These are phyloP conservation scores for Trichoderma lentiforme DNA, from an alignment of 2,329 filamentous ascomycete species.

Conservation along the genomic window DNA sequence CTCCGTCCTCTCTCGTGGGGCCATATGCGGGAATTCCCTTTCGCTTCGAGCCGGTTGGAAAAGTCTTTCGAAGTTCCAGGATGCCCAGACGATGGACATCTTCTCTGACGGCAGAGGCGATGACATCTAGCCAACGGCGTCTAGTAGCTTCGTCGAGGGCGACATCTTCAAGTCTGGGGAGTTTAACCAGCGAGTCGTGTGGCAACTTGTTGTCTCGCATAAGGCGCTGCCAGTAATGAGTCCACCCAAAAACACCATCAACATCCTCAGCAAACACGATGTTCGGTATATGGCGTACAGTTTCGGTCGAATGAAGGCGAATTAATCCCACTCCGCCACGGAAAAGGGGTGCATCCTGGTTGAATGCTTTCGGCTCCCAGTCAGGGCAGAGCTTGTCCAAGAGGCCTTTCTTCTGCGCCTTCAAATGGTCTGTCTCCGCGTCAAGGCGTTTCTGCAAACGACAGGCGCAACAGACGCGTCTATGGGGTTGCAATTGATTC, in stretches of 20 bases:
- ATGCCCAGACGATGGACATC: background rate
- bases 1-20: conserved; percentile 14
- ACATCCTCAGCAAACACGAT: background rate
- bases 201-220: conserved; percentile 29
- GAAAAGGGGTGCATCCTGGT: conserved; percentile 32
- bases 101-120: background rate
- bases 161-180: conserved; percentile 28
- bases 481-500: background rate
- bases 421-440: conserved; percentile 30
- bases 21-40: background rate
- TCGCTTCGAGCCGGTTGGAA: background rate
- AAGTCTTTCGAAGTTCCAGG: background rate
- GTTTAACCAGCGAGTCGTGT: conserved; percentile 30
- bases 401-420: conserved; percentile 19
- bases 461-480: conserved; percentile 32
- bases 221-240: conserved; percentile 2
- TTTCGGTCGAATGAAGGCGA: conserved; percentile 21
- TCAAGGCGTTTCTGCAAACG: conserved; percentile 30
- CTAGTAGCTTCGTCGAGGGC: background rate
- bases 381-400: conserved; percentile 27
- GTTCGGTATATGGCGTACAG: conserved; percentile 14
- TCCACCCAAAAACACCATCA: conserved; percentile 20
- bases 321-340: conserved; percentile 22
- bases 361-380: conserved; percentile 28
- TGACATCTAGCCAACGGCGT: background rate